Evolutionary conservation across 805 yeast genomes (phyloP).

Genomic region (Pichia membranifaciens): DNA sequence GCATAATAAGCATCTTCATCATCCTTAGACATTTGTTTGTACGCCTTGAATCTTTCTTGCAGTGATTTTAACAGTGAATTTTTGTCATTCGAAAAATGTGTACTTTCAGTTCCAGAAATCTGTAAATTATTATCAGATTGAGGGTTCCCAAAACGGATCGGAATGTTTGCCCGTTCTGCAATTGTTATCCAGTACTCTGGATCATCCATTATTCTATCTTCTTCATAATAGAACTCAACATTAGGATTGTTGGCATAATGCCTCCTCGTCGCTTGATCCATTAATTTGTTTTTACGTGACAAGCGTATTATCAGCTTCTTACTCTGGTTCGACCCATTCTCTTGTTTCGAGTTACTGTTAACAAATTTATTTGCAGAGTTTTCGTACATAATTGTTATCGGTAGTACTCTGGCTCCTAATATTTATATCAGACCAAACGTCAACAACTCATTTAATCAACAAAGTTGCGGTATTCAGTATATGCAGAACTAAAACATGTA

Average conservation of each 20-base stretch:
- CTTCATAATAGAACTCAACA: slow-evolving; percentile 15
- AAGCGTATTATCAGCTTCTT: slow-evolving; percentile 13
- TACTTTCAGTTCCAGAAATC: not conserved
- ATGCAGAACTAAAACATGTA: too few relatives aligned
- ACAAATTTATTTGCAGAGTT: too few relatives aligned
- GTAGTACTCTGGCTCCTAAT: too few relatives aligned
- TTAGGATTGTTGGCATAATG: slow-evolving; percentile 18
- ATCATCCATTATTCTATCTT: slow-evolving; percentile 13
- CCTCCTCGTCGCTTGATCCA: slow-evolving; percentile 20
- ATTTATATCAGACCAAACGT: too few relatives aligned
- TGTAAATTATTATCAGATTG: not conserved
- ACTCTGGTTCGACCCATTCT: not conserved
- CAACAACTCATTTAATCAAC: too few relatives aligned
- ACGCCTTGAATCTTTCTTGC: slow-evolving; percentile 29
- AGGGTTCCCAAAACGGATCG: not conserved
- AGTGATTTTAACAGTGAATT: slow-evolving; percentile 15
- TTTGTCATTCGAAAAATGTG: slow-evolving; percentile 7
- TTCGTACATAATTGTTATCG: too few relatives aligned
- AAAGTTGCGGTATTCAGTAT: too few relatives aligned
- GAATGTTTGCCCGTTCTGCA: slow-evolving; percentile 28
- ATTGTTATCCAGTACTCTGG: slow-evolving; percentile 25
- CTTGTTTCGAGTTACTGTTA: not conserved
- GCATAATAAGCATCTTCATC: slow-evolving; percentile 35
- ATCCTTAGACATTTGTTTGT: slow-evolving; percentile 27
- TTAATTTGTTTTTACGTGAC: slow-evolving; percentile 19